These are phyloP conservation scores for Acanthamoeba lenticulata DNA, from an alignment of 208 protist species.

Conservation along the genomic window DNA sequence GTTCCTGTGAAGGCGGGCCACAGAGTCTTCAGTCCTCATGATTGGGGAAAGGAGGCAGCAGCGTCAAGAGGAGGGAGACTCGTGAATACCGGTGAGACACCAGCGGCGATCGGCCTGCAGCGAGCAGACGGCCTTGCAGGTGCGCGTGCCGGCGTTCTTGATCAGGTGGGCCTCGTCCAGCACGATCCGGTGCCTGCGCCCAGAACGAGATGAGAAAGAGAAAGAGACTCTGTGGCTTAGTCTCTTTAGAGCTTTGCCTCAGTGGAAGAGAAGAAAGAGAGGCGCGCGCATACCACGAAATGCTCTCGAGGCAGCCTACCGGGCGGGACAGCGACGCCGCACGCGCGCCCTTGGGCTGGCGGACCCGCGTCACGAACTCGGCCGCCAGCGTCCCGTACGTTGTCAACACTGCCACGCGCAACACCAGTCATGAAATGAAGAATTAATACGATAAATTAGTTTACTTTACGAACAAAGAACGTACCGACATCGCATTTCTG, in stretches of 20 bases:
- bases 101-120: constrained; percentile 82
- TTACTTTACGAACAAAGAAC: too few species aligned
- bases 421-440: too few species aligned
- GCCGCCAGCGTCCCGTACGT: constrained; percentile 32
- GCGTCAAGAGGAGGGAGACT: too few species aligned
- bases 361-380: background rate
- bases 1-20: constrained; percentile 81
- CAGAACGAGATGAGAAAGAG: background rate
- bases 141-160: constrained; percentile 80
- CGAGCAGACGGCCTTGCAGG: constrained; percentile 68
- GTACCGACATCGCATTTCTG: background rate
- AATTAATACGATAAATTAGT: too few species aligned
- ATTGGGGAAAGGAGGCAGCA: too few species aligned
- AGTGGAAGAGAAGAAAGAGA: background rate
- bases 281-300: background rate
- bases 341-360: background rate
- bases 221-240: background rate
- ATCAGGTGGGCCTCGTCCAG: constrained; percentile 88
- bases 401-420: background rate
- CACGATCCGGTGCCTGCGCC: background rate
- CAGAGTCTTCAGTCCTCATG: too few species aligned
- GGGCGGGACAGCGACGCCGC: background rate
- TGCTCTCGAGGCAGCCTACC: background rate
- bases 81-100: constrained; percentile 86
- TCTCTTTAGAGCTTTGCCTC: background rate